Evolutionary conservation across 257 asterid species (phyloP), one percentile per base, ranked within the genome.

Genomic region (Solanum corneliomulleri): DNA sequence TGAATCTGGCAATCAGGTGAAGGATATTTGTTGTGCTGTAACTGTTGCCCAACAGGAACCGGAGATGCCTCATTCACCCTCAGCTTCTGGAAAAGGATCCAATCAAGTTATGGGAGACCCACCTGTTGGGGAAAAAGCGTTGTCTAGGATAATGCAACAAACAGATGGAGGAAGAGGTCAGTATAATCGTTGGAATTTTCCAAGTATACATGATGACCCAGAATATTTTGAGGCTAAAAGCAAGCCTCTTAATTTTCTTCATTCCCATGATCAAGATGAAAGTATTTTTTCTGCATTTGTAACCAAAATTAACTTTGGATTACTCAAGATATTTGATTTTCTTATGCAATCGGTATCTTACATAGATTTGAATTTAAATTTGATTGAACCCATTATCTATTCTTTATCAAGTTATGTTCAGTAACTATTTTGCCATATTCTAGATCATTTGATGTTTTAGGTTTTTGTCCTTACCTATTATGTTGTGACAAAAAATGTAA

Each of bases 1-100:
- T 52, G 98, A 97, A 93, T 97, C 99, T 88, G 97, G 94, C 90
- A 95, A 92, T 93, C 98, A 92, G 86, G 94, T 91, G 87, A 82
- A 62, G 86, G 98, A 96, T 76, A 91, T 76, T 86, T 90, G 93
- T 29, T 91, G 93, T 89, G 93, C 91, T 84, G 84, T 90, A 78
- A 92, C 92, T 62, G 90, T 90, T 83, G 85, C 86, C 56, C 93
- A 88, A 89, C 91, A 90, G 89, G 96, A 91, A 75, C 90, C 85
- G 39, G 95, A 94, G 86, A 88, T 88, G 56, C 94, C 95, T 87
- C 95, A 92, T 91, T 94, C 99, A 86, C 95, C 99, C 85, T 87
- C 89, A 86, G 95, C 90, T 60, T 91, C 96, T 88, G 98, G 94
- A 84, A 90, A 87, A 85, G 99, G 98, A 88, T 95, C 97, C 84